These are phyloP conservation scores for Aspergillus flavus DNA, from an alignment of 2,329 filamentous ascomycete genomes.

Conservation along the genomic window DNA sequence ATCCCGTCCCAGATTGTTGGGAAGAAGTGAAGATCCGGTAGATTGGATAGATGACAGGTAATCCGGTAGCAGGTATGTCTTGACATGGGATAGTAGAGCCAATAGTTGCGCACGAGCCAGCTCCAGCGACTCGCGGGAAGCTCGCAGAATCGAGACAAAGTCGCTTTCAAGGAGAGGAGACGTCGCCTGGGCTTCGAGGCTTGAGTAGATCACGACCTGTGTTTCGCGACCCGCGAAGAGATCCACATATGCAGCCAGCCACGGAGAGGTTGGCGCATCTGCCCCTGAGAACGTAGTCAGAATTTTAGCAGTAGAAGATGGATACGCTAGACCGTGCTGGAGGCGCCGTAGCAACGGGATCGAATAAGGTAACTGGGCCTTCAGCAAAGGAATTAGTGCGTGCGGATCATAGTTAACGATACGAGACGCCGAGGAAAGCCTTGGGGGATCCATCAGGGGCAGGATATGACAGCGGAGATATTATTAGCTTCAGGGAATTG, in stretches of 20 bases:
- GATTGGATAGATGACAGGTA: constrained; percentile 3
- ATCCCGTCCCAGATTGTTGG: neutral
- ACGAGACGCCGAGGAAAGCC: neutral
- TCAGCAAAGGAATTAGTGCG: constrained; percentile 32
- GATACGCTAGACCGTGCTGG: constrained; percentile 38
- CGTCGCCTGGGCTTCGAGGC: constrained; percentile 33
- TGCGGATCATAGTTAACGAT: constrained; percentile 18
- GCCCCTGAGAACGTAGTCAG: constrained; percentile 35
- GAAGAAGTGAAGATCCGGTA: neutral
- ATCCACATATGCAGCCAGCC: constrained; percentile 47
- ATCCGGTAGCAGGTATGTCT: constrained; percentile 22
- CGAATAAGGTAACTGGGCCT: constrained; percentile 41
- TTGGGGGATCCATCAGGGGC: constrained; percentile 19
- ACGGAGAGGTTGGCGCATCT: constrained; percentile 27
- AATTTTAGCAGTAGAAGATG: constrained; percentile 35
- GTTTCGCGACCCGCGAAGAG: constrained; percentile 42
- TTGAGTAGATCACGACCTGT: constrained; percentile 46
- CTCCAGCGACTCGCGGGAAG: constrained; percentile 13
- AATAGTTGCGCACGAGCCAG: constrained; percentile 31
- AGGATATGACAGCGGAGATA: constrained; percentile 4
- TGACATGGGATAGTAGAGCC: constrained; percentile 30
- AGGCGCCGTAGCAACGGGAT: constrained; percentile 41
- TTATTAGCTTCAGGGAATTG: constrained; percentile 4
- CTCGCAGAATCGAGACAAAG: constrained; percentile 18
- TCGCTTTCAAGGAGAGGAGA: neutral